Base-by-base conservation (phyloP, 2,329 filamentous ascomycete genomes). In the Parafenestella ontariensis region DNA sequence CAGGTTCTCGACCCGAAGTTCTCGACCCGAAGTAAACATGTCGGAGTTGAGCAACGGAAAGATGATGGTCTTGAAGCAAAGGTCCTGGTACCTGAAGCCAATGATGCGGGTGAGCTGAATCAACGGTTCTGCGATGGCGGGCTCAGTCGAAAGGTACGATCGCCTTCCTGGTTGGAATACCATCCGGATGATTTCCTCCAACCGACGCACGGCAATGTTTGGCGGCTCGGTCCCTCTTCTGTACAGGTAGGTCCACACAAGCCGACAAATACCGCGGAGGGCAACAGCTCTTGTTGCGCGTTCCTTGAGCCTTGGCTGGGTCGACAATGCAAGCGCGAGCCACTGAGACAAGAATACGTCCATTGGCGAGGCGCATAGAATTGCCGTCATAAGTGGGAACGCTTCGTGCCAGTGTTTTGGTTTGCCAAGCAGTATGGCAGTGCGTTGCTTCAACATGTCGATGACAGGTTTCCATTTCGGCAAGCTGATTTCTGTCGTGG, bases 181-280 rank as follows among this genome's bases (percentile, higher is more conserved):
- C 65, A 96, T 83, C 67, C 89, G 90, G 62, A 96, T 85, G 18
- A 98, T 88, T 61, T 98, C 94, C 61, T 99, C 94, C 17, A 98
- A 81, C 73, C 95, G 97, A 59, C 90, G 87, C 36, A 87, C 82
- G 2, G 89, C 88, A 26, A 82, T 82, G 49, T 87, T 85, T 1
- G 85, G 79, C 9, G 86, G 83, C 59, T 99, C 95, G 5, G 85
- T 87, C 43, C 87, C 88, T 46, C 71, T 70, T 13, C 94, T 88
- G 74, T 96, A 96, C 3, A 99, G 82, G 74, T 97, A 98, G 0
- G 92, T 94, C 95, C 95, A 99, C 4, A 96, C 83, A 23, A 99
- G 80, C 49, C 94, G 88, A 34, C 93, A 96, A 45, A 97, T 88
- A 13, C 94, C 92, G 71, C 96, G 91, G 21, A 99, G 83, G 51